Percentiles rank a stretch among this genome's conserved stretches.
Evolutionary conservation across 129 eudicot genomes (phyloP).

Genomic region (Lonicera japonica): DNA sequence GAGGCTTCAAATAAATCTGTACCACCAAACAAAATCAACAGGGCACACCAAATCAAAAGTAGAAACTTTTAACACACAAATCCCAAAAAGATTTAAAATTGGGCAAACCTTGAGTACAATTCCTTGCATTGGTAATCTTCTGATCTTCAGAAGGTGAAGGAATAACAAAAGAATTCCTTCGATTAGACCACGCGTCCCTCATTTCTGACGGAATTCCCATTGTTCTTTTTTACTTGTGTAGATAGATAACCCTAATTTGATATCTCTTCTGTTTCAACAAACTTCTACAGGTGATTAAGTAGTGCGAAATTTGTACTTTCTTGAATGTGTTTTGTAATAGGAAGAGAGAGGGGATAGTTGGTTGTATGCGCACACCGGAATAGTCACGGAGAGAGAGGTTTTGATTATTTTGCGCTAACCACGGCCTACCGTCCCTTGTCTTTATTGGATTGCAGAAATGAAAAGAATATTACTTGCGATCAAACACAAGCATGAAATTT

Average conservation of each 20-base stretch:
- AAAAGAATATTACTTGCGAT: too few species aligned
- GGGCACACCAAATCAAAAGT: too few species aligned
- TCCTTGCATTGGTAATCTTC: slow-evolving; percentile 33
- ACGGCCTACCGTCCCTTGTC: slow-evolving; percentile 3
- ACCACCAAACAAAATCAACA: too few species aligned
- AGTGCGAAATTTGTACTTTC: slow-evolving; percentile 3
- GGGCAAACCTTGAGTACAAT: slow-evolving; percentile 66
- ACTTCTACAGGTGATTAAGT: neutral
- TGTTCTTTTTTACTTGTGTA: slow-evolving; percentile 35
- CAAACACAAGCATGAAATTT: too few species aligned
- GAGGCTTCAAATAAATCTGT: too few species aligned
- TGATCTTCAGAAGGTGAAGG: slow-evolving; percentile 66
- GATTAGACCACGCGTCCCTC: slow-evolving; percentile 44
- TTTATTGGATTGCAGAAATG: too few species aligned
- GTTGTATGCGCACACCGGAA: too few species aligned
- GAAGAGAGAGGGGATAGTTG: slow-evolving; percentile 9
- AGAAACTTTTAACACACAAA: too few species aligned
- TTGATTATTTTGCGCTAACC: too few species aligned
- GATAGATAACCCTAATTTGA: slow-evolving; percentile 7
- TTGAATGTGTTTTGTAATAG: neutral
- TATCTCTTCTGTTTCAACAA: neutral
- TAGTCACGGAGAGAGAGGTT: slow-evolving; percentile 2
- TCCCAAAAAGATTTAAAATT: neutral
- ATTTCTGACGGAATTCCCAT: slow-evolving; percentile 58
- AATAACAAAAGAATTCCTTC: slow-evolving; percentile 28